Evolutionary conservation across 148 eudicot species (phyloP), one percentile per base, ranked within the genome.

Genomic region (Arctostaphylos glauca): DNA sequence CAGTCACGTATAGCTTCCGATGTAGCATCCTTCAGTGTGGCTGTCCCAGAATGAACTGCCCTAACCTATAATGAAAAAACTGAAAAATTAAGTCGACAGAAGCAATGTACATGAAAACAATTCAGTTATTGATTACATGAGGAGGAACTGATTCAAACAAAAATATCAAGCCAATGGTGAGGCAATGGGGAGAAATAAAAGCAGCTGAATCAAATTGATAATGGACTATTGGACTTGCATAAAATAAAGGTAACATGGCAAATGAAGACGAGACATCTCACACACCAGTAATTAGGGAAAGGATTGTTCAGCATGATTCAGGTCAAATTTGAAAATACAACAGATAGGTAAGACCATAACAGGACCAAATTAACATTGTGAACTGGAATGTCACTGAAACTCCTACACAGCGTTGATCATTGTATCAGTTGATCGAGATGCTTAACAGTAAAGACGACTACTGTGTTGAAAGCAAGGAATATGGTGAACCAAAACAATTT

Each of bases 1-100:
- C 99, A 96, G 77, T 96, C 99, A 83, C 99, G 78, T 86, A 96
- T 96, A 60, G 98, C 99, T 92, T 96, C 98, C 31, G 99, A 96
- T 71, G 99, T 96, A 74, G 99, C 99, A 90, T 96, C 99, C 84
- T 96, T 96, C 84, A 94, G 85, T 21, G 98, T 96, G 68, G 99
- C 98, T 31, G 99, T 94, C 53, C 99, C 99, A 77, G 98, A 90
- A 88, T 96, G 97, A 74, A 96, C 99, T 74, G 94, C 80, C 81
- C 98, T 92, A 83, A 96, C 99, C 99, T 96, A 72, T 41, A 82
- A 59, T 18, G 5, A 68, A 79, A 13, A 67, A 67, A 67, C 43
- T 67, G 31, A 21, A 31, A 81, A n/a, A 80, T 47, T 75, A 5
- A 3, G 49, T 58, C 18, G 18, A 58, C 21, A 9, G 67, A 58